Percentiles rank a stretch among this genome's conserved stretches.
Evolutionary conservation across 2,329 filamentous ascomycete species (phyloP).

Genomic region (Pestalotiopsis sp.): DNA sequence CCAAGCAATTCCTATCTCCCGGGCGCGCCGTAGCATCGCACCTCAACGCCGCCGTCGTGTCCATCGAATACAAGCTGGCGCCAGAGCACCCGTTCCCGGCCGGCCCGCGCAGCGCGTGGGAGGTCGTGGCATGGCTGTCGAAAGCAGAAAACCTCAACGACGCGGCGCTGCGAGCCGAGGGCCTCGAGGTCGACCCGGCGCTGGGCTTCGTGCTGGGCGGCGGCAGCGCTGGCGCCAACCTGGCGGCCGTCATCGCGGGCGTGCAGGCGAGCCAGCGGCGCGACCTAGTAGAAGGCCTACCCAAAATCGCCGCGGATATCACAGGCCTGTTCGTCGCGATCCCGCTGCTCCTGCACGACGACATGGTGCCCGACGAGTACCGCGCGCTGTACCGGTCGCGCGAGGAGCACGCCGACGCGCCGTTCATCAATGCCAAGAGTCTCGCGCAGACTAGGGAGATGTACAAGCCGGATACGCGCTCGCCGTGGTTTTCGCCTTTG

Average conservation of each 20-base stretch:
- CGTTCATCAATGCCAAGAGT: background rate
- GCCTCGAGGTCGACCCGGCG: background rate
- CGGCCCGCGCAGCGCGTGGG: slow-evolving; percentile 54
- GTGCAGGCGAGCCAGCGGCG: background rate
- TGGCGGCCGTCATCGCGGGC: slow-evolving; percentile 15
- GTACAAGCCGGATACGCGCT: background rate
- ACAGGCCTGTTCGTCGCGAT: slow-evolving; percentile 4
- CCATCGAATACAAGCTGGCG: slow-evolving; percentile 53
- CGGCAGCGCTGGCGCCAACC: background rate
- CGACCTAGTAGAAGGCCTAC: background rate
- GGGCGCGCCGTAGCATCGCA: slow-evolving; percentile 11
- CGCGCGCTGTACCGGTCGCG: background rate
- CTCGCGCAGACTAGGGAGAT: background rate
- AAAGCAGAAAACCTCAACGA: background rate
- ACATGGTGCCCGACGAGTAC: background rate
- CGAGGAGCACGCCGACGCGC: background rate
- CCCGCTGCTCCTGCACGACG: background rate
- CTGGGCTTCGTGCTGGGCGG: slow-evolving; percentile 7
- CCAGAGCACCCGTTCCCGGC: slow-evolving; percentile 55
- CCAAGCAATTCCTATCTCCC: slow-evolving; percentile 16
- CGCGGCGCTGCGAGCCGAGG: background rate
- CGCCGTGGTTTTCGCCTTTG: background rate
- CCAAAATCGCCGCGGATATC: slow-evolving; percentile 14
- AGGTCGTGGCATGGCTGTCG: slow-evolving; percentile 52
- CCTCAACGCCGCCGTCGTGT: slow-evolving; percentile 15